Evolutionary conservation across 345 rosid genomes (phyloP).

Genomic region (Salix arbutifolia): DNA sequence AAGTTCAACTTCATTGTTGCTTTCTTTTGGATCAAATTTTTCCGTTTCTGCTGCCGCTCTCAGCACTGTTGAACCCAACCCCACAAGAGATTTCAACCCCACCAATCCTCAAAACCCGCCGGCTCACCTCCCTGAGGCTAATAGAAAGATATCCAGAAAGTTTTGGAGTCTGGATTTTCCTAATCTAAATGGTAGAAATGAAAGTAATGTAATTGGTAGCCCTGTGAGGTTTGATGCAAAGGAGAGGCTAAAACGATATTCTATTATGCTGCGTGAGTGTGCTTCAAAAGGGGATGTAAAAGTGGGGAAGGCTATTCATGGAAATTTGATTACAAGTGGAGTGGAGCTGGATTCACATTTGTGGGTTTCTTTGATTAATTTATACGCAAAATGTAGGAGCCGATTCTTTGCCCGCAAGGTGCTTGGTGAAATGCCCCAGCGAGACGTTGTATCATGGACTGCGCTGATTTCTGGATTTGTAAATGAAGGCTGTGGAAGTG

Average conservation of each 20-base stretch:
- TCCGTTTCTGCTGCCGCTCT: slow-evolving; percentile 7
- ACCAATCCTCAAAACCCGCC: neutral
- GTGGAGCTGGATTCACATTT: slow-evolving; percentile 33
- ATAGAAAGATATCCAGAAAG: neutral
- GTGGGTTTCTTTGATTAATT: slow-evolving; percentile 40
- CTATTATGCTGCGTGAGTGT: slow-evolving; percentile 35
- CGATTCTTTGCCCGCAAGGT: slow-evolving; percentile 24
- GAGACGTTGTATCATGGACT: slow-evolving; percentile 51
- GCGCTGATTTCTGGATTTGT: slow-evolving; percentile 35
- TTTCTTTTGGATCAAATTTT: neutral
- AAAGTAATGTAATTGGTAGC: neutral
- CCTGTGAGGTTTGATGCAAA: neutral
- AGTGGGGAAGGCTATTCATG: slow-evolving; percentile 32
- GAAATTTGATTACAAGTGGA: slow-evolving; percentile 15
- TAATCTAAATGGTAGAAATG: neutral
- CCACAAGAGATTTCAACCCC: neutral
- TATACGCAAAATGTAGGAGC: slow-evolving; percentile 34
- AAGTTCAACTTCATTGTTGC: neutral
- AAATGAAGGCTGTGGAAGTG: slow-evolving; percentile 21
- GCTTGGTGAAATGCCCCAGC: slow-evolving; percentile 35
- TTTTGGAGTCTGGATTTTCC: neutral
- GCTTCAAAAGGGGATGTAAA: slow-evolving; percentile 29
- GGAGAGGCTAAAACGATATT: slow-evolving; percentile 23
- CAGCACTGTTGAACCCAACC: neutral
- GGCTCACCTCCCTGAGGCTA: neutral